Evolutionary conservation across 768 basidiomycete species (phyloP), one percentile per base, ranked within the genome.

Genomic region (Erythrobasidium yunnanense): DNA sequence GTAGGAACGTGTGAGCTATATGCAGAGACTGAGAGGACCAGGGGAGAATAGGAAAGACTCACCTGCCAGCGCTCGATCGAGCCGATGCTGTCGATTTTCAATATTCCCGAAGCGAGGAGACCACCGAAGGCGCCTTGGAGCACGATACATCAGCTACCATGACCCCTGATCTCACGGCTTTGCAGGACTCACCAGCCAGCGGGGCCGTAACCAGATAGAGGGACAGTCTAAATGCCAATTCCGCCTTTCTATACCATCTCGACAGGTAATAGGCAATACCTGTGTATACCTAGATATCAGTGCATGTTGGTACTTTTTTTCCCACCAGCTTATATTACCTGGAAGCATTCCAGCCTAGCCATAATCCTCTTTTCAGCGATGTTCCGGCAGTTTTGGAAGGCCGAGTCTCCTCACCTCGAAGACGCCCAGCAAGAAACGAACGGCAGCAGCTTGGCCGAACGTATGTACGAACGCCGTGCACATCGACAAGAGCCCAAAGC

Each of bases 331-430:
- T n/a, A n/a, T n/a, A n/a, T n/a, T n/a, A n/a, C n/a, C n/a, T n/a
- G n/a, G 66, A 13, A 67, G 56, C 25, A 67, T 55, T 27, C 66
- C 66, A n/a, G 54, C 66, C 25, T 67, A n/a, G n/a, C n/a, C n/a
- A n/a, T n/a, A n/a, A n/a, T n/a, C n/a, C n/a, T n/a, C n/a, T n/a
- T n/a, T n/a, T n/a, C n/a, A n/a, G n/a, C n/a, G n/a, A n/a, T n/a
- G n/a, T n/a, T n/a, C n/a, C n/a, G n/a, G n/a, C n/a, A n/a, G n/a
- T n/a, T n/a, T n/a, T n/a, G n/a, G n/a, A n/a, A n/a, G n/a, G n/a
- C n/a, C n/a, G n/a, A n/a, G n/a, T n/a, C n/a, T n/a, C n/a, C n/a
- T n/a, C n/a, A n/a, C n/a, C n/a, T n/a, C 66, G 32, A 62, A 51
- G 49, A 58, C 46, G 8, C 66, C 66, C 17, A 67, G 66, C 4